Conservation (phyloP, 2,329 filamentous ascomycete species). For the Truncatella angustata region DNA sequence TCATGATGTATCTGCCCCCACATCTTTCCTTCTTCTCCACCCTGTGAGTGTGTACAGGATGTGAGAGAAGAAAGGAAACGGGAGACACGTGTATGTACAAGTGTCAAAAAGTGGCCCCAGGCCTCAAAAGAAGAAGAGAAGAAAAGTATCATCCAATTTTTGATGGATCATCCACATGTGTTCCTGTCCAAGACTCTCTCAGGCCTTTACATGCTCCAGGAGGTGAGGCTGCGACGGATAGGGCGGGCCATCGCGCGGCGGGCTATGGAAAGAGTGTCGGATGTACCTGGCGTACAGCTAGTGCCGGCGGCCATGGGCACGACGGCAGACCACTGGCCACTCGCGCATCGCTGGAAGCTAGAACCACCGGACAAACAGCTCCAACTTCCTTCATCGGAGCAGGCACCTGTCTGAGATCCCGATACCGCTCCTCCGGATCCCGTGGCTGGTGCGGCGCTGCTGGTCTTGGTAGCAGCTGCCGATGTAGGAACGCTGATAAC, state of each 20-base stretch:
- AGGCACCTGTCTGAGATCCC: slow-evolving; percentile 32
- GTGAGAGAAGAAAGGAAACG: neutral
- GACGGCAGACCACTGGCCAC: slow-evolving; percentile 50
- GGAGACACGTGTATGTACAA: neutral
- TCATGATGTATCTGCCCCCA: neutral
- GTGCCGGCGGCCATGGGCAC: slow-evolving; percentile 54
- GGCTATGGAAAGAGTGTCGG: slow-evolving; percentile 20
- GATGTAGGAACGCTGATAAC: slow-evolving; percentile 12
- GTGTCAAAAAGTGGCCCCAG: neutral
- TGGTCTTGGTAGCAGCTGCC: slow-evolving; percentile 9
- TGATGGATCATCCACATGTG: too few relatives aligned
- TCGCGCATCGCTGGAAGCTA: slow-evolving; percentile 62
- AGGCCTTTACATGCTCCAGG: too few relatives aligned
- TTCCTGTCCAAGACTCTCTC: too few relatives aligned
- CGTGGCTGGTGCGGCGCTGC: slow-evolving; percentile 7
- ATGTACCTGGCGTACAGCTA: slow-evolving; percentile 38
- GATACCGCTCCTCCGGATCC: slow-evolving; percentile 9
- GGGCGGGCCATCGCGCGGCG: slow-evolving; percentile 13
- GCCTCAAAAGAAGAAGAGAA: neutral
- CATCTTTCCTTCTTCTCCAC: neutral
- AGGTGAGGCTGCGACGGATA: neutral
- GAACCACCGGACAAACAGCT: slow-evolving; percentile 52
- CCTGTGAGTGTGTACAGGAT: neutral
- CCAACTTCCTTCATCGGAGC: slow-evolving; percentile 54
- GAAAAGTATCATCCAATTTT: too few relatives aligned